Evolutionary conservation across 768 basidiomycete genomes (phyloP), one percentile per base, ranked within the genome.

Genomic region (Tylopilus sp.): DNA sequence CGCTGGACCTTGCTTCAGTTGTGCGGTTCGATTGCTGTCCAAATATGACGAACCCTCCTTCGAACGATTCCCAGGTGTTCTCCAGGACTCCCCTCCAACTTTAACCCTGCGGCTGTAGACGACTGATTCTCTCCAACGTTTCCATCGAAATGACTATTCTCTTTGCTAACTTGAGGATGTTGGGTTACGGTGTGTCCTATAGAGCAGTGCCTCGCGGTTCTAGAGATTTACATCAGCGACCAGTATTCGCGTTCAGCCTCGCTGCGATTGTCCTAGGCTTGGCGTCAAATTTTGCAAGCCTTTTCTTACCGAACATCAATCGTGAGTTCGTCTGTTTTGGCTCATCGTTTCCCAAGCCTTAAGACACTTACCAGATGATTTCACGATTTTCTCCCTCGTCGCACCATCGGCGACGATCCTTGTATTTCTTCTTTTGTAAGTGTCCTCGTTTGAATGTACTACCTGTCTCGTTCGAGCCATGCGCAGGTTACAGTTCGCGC

Each of bases 361-460:
- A 35, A 40, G 38, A 49, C 44, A 22, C 28, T 42, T 45, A 47
- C 20, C 54, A 91, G 89, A 69, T 60, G 84, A 85, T 64, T 91
- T 86, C 60, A 80, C 77, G 6, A 82, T 87, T 31, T 91, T 85
- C 66, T 71, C 85, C 1, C 69, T 91, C 49, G 58, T 90, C 45
- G 78, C 82, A 3, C 79, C 88, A 13, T 79, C 85, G 3, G 44
- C 82, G 21, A 88, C 86, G 13, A 80, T 89, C 58, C 74, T 89
- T 22, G 46, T 73, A 26, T 80, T 88, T 53, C 58, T 88, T 21
- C 63, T 83, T 55, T 70, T 79, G 88, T 86, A 50, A 59, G 79
- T 35, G 20, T 23, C 21, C 52, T 23, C 10, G n/a, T 18, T 23
- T 33, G 22, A 15, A 8, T 21, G 6, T 21, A 15, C 25, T 21